Evolutionary conservation across 2,329 filamentous ascomycete genomes (phyloP), one percentile per base, ranked within the genome.

Genomic region (Sporothrix humicola): DNA sequence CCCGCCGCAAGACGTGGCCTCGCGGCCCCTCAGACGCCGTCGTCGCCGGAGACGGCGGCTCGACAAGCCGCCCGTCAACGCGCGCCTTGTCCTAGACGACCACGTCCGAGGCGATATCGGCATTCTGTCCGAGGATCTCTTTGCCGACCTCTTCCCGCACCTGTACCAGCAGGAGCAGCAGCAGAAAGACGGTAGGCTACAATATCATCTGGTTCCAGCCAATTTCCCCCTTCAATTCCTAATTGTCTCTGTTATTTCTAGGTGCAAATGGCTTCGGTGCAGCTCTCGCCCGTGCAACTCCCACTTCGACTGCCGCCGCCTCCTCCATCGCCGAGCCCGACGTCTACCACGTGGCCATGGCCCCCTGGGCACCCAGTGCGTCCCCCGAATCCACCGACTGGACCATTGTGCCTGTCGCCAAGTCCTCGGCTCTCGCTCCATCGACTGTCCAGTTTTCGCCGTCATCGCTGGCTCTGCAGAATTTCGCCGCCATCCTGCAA

Each of bases 21-120:
- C 50, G 15, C 70, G 69, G 52, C 72, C 59, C 26, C 17, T 59
- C n/a, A 46, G 70, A 44, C 56, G 46, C 74, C 83, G 83, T 72
- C 54, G 37, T 73, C 83, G 83, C 72, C 84, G 88, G 73, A 84
- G 89, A 76, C 85, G 89, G 69, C 84, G 88, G 72, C 85, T 89
- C 77, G 89, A 96, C 81, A 94, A 93, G 81, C 87, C 92, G 8
- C 88, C 95, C 59, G 87, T 97, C 74, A 88, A 93, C 74, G 95
- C 94, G 73, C 90, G 92, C 73, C 86, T 98, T 69, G 88, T 97
- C 52, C 89, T 98, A 73, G 94, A 97, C 82, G 92, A 94, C 80
- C 91, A 92, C 81, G 87, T 97, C 78, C 93, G 92, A 82, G 93
- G 93, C 71, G 93, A 97, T 80, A 87, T 95, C 75, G 96, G 94